phyloP scores from a whole-genome alignment of 331 rosid species.

The Malus hybrid region DNA sequence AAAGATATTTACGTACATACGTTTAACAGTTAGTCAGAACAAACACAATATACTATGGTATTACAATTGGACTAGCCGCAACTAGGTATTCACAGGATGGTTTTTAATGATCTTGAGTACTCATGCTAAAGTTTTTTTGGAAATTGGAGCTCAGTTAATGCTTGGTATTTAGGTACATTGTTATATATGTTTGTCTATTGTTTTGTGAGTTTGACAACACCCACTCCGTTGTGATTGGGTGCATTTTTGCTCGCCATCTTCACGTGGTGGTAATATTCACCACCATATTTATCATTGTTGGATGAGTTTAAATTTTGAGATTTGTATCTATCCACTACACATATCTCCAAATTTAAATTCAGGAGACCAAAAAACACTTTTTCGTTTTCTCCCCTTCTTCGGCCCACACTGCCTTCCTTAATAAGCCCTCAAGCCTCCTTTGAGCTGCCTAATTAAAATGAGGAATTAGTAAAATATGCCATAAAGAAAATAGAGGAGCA shows the following conservation, averaged over 20 bases:
- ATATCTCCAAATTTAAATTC: too few species aligned
- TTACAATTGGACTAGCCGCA: neutral
- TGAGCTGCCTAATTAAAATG: neutral
- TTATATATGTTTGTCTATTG: neutral
- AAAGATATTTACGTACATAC: neutral
- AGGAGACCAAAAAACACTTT: too few species aligned
- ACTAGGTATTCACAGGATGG: neutral
- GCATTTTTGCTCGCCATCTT: too few species aligned
- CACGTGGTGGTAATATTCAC: too few species aligned
- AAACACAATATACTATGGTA: too few species aligned
- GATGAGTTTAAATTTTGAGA: too few species aligned
- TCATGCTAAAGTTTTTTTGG: neutral
- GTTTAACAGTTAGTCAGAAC: too few species aligned
- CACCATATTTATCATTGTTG: too few species aligned
- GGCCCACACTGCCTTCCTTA: neutral
- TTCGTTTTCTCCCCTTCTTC: neutral
- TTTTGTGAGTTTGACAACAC: neutral
- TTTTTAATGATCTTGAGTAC: neutral
- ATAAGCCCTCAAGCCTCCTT: neutral
- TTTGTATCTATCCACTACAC: too few species aligned
- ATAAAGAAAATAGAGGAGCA: too few species aligned
- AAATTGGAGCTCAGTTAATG: neutral
- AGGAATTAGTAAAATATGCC: too few species aligned
- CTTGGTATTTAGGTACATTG: neutral
- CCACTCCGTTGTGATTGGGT: neutral